Base-by-base conservation (phyloP, 768 basidiomycete species). In the Podaxis mareebaensis region DNA sequence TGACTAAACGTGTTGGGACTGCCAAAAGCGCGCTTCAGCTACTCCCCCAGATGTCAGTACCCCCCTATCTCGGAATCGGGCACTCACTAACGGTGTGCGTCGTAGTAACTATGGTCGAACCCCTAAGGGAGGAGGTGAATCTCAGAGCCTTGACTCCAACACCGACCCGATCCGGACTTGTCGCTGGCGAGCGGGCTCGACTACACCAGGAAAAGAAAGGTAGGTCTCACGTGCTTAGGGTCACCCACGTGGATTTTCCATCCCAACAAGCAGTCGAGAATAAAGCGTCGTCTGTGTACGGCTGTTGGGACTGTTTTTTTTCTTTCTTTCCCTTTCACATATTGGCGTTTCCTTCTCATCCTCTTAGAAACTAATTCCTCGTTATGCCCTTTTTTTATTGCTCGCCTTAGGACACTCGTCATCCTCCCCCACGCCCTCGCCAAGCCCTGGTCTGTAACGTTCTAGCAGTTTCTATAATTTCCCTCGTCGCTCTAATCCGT, bases 161-260 rank as follows among this genome's bases (percentile, higher is more conserved):
- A 3, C 59, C 48, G 5, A 26, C 30, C 3, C n/a, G 33, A 6
- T 24, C n/a, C 17, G 20, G 46, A 28, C n/a, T 24, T n/a, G 11
- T 46, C 5, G 26, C 24, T 15, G 40, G 24, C 20, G 24, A 24
- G 8, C 49, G 5, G 13, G 3, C 8, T 28, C 42, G 10, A 56
- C 54, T 10, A 3, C 33, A 10, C 17, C 39, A 11, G 6, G 56
- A 58, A 24, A 48, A 51, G 24, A 13, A 3, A 40, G 51, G 59
- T 60, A 60, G 20, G 24, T 53, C 49, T 60, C 59, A 60, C 59
- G 59, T 60, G 59, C 59, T 17, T 24, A 52, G 51, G 49, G 51
- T 38, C 36, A 24, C 39, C 38, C 59, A 60, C 59, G 59, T 60
- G 59, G 40, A 20, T 39, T 46, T 49, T 44, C 53, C 39, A 44